These are phyloP conservation scores for Penicillium sp. DNA, from an alignment of 2,329 filamentous ascomycete genomes.

Conservation along the genomic window DNA sequence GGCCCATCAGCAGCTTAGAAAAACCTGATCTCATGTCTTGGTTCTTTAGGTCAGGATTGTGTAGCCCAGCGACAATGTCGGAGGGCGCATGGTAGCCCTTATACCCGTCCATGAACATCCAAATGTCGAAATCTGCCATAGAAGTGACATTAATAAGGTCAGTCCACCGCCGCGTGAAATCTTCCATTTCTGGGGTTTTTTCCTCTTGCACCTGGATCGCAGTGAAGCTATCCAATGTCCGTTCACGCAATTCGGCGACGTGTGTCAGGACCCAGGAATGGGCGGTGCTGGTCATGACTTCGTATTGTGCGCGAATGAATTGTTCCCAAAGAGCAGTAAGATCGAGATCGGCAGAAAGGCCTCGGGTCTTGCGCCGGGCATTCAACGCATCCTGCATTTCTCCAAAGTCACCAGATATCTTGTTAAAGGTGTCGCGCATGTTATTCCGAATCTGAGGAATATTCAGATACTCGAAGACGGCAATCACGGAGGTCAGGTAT, in stretches of 20 bases:
- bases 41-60: conserved; percentile 2
- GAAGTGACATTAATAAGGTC: conserved; percentile 3
- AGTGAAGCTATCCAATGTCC: not conserved
- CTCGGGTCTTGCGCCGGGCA: conserved; percentile 2
- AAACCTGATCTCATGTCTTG: not conserved
- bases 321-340: conserved; percentile 9
- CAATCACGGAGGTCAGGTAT: conserved; percentile 7
- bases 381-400: conserved; percentile 9
- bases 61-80: not conserved
- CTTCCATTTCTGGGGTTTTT: not conserved
- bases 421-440: conserved; percentile 12
- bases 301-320: conserved; percentile 8
- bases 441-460: conserved; percentile 3
- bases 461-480: conserved; percentile 11
- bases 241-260: conserved; percentile 6
- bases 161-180: conserved; percentile 1
- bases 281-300: conserved; percentile 12
- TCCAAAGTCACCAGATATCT: conserved; percentile 3
- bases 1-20: not conserved
- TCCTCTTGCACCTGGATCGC: not conserved
- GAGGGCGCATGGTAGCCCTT: conserved; percentile 5
- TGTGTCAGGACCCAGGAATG: conserved; percentile 9
- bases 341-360: conserved; percentile 1
- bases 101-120: conserved; percentile 20
- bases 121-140: conserved; percentile 17